Conservation (phyloP, 805 yeast species). For the Gaillardinia entomophila region DNA sequence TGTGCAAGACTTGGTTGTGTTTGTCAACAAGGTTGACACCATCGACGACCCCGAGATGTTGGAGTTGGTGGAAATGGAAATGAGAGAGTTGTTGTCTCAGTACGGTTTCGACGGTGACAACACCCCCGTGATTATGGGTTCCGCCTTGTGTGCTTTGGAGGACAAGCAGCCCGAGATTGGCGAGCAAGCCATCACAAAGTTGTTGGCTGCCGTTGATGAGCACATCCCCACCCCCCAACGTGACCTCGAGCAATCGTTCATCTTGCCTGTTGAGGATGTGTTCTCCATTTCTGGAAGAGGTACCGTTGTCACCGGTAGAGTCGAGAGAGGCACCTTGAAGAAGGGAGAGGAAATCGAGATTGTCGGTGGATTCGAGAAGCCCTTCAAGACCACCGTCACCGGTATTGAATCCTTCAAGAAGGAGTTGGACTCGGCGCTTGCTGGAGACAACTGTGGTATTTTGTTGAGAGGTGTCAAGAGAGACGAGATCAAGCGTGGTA, state of each 20-base stretch:
- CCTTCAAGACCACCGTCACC: slow-evolving; percentile 90
- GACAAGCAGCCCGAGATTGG: slow-evolving; percentile 88
- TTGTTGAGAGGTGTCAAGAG: slow-evolving; percentile 97
- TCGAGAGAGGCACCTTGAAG: slow-evolving; percentile 95
- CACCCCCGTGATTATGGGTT: slow-evolving; percentile 97
- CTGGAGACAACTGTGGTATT: slow-evolving; percentile 99
- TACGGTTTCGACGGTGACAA: slow-evolving; percentile 98
- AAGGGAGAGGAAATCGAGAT: slow-evolving; percentile 98
- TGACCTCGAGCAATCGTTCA: slow-evolving; percentile 92
- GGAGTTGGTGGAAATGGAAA: slow-evolving; percentile 99
- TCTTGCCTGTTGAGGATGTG: slow-evolving; percentile 95
- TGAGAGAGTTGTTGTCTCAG: slow-evolving; percentile 88
- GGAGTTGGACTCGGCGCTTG: slow-evolving; percentile 95
- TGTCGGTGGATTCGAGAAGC: slow-evolving; percentile 84
- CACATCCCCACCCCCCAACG: slow-evolving; percentile 94
- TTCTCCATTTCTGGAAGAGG: slow-evolving; percentile 99
- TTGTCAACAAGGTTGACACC: slow-evolving; percentile 96
- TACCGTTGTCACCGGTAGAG: slow-evolving; percentile 98
- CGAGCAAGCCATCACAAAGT: slow-evolving; percentile 70
- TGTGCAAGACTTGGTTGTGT: slow-evolving; percentile 94
- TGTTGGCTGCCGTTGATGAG: slow-evolving; percentile 89
- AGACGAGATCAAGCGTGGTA: slow-evolving; percentile 95
- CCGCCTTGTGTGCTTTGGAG: slow-evolving; percentile 95
- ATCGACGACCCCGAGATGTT: slow-evolving; percentile 98
- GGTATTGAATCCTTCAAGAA: slow-evolving; percentile 99